Conservation (phyloP, 495 filamentous ascomycete genomes). For the Chaetomium tenue region DNA sequence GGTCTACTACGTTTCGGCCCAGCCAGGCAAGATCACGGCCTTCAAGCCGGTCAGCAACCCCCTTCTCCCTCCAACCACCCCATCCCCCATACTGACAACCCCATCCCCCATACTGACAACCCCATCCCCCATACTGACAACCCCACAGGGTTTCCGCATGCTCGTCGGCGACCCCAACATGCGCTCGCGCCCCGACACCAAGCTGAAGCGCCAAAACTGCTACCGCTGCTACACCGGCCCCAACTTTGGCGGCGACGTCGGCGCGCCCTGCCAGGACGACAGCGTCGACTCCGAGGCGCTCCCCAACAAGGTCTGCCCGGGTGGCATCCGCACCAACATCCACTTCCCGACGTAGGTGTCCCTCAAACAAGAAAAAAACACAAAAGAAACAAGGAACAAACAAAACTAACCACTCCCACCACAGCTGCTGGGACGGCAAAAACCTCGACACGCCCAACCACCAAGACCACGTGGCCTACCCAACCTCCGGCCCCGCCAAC, state of each 20-base stretch:
- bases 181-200: constrained; percentile 41
- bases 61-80: not conserved
- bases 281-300: constrained; percentile 43
- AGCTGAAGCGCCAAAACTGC: constrained; percentile 47
- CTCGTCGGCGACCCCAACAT: constrained; percentile 48
- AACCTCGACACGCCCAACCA: constrained; percentile 56
- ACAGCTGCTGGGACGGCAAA: constrained; percentile 54
- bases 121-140: not conserved
- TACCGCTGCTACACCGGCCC: constrained; percentile 52
- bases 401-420: not conserved
- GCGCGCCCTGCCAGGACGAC: constrained; percentile 45
- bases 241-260: constrained; percentile 47
- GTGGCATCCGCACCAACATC: constrained; percentile 54
- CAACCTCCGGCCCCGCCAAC: constrained; percentile 45
- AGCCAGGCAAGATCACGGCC: constrained; percentile 52
- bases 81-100: not conserved
- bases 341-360: constrained; percentile 50
- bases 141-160: constrained; percentile 53
- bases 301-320: constrained; percentile 42
- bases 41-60: constrained; percentile 48
- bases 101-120: not conserved
- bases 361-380: constrained; percentile 9
- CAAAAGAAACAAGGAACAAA: not conserved
- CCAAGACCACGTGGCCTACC: constrained; percentile 51
- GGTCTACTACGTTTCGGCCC: constrained; percentile 55